Evolutionary conservation across 768 basidiomycete genomes (phyloP).

Genomic region (Phlegmacium glaucopus): DNA sequence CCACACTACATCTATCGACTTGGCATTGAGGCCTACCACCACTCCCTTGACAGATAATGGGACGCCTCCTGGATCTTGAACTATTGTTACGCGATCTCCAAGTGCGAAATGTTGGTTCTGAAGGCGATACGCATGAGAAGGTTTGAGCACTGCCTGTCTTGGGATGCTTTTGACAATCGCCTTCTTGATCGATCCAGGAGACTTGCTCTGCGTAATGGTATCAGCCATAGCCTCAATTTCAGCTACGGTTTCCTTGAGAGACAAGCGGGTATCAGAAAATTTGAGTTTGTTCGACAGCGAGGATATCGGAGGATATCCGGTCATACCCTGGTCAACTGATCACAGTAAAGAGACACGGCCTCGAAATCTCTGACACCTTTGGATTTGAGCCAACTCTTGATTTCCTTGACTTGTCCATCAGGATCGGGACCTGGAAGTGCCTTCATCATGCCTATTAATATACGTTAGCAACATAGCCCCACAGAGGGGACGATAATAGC

Average conservation of each 20-base stretch:
- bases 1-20: no score
- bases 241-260: slow-evolving; percentile 79
- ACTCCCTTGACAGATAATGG: slow-evolving; percentile 91
- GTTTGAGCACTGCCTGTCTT: slow-evolving; percentile 90
- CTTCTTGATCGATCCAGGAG: no score
- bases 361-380: slow-evolving; percentile 91
- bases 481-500: slow-evolving; percentile 17
- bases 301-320: neutral
- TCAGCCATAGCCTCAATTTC: slow-evolving; percentile 81
- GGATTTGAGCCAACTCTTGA: slow-evolving; percentile 89
- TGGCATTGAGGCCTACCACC: no score
- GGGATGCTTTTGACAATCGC: slow-evolving; percentile 94
- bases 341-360: slow-evolving; percentile 87
- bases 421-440: no score
- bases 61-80: slow-evolving; percentile 91
- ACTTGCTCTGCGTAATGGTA: slow-evolving; percentile 56
- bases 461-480: slow-evolving; percentile 1
- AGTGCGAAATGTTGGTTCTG: slow-evolving; percentile 86
- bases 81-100: slow-evolving; percentile 95
- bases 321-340: slow-evolving; percentile 83
- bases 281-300: no score
- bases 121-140: slow-evolving; percentile 82
- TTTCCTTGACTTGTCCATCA: no score
- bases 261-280: neutral
- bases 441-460: slow-evolving; percentile 63